Base-by-base conservation (phyloP, 1,284 basidiomycete species). In the Tilletia caries region DNA sequence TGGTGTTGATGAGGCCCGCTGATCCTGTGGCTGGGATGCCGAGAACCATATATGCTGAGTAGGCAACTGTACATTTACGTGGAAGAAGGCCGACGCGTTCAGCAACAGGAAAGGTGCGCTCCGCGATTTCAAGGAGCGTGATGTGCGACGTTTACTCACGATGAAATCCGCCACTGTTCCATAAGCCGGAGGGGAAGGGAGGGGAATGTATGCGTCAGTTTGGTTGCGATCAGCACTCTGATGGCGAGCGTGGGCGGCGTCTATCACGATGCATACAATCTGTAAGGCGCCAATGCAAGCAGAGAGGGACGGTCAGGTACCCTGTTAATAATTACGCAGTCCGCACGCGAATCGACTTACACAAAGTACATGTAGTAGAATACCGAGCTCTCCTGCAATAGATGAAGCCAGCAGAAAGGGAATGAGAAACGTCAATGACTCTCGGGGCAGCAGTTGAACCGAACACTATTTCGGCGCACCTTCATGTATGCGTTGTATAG, bases 401-500 rank as follows among this genome's bases (percentile, higher is more conserved):
- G 5, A 18, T 25, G 12, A 54, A 29, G 52, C n/a, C 13, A 29
- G n/a, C 29, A 29, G n/a, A n/a, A 54, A 8, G 25, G 29, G 6
- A 29, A 29, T 54, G 52, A 54, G 3, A 23, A 54, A 29, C 13
- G 20, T 50, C 18, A 50, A n/a, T 50, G 13, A 48, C 1, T n/a
- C 64, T 1, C 33, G 8, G 54, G 43, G 1, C 15, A 60, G 29
- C 2, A 65, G 64, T 58, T 23, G 1, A n/a, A n/a, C n/a, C n/a
- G n/a, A n/a, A n/a, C n/a, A n/a, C n/a, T n/a, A n/a, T n/a, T n/a
- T n/a, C n/a, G n/a, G 73, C 52, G 29, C 27, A 54, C 93, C 87
- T 96, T 95, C 90, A 93, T 93, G 86, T 93, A 94, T 64, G 92
- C 95, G 78, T 95, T 95, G 86, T 98, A 98, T 80, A 95, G 91